A percentile compares a stretch with the other conserved stretches of the same genome.
Conservation (phyloP, 305 asterid genomes). For the Rubia tinctorum region DNA sequence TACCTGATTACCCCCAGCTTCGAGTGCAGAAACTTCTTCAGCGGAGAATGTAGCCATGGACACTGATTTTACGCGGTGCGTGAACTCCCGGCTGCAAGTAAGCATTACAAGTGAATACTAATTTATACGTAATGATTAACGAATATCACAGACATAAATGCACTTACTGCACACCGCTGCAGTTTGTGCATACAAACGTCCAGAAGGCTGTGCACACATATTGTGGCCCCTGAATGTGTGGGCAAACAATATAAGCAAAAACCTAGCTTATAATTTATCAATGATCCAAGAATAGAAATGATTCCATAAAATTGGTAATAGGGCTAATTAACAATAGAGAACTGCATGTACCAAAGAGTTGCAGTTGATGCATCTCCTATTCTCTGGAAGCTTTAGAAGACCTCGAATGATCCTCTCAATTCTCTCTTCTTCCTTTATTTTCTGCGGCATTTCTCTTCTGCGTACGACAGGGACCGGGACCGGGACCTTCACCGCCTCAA, state of each 20-base stretch:
- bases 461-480: no score
- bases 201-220: constrained; percentile 91
- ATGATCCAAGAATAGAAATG: neutral
- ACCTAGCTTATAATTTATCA: no score
- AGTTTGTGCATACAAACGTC: constrained; percentile 89
- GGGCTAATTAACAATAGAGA: neutral
- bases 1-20: constrained; percentile 95
- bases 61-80: constrained; percentile 90
- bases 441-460: constrained; percentile 41
- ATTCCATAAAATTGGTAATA: neutral
- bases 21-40: constrained; percentile 71
- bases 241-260: neutral
- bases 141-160: neutral
- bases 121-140: neutral
- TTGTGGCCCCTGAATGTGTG: constrained; percentile 78
- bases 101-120: neutral
- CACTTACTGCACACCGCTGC: constrained; percentile 97
- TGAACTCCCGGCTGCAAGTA: constrained; percentile 76
- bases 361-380: constrained; percentile 87
- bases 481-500: neutral
- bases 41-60: constrained; percentile 83
- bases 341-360: constrained; percentile 54
- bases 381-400: constrained; percentile 73
- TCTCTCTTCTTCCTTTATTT: constrained; percentile 61
- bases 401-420: constrained; percentile 65